These are phyloP conservation scores for Collariella sp. DNA, from an alignment of 495 filamentous ascomycete species.

Conservation along the genomic window DNA sequence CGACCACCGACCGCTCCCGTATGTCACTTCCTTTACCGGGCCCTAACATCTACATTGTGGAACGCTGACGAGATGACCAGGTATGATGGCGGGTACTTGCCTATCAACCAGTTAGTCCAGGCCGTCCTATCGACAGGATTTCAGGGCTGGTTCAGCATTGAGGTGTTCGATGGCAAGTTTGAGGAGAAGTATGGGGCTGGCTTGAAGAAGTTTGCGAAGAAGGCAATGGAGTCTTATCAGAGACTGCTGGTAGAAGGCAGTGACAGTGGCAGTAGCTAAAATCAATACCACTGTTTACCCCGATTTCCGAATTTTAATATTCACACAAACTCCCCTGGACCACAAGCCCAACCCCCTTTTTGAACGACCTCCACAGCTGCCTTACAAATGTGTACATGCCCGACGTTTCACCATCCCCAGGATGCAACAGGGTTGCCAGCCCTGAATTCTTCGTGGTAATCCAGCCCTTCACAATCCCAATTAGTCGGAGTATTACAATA, in stretches of 20 bases:
- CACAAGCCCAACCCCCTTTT: too few relatives aligned
- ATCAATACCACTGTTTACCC: too few relatives aligned
- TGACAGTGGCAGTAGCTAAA: background rate
- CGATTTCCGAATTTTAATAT: too few relatives aligned
- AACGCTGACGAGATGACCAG: background rate
- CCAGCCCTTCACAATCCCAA: background rate
- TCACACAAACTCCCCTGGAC: too few relatives aligned
- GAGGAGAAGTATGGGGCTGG: conserved; percentile 46
- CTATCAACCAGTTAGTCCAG: conserved; percentile 53
- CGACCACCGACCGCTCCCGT: conserved; percentile 58
- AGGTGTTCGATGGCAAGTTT: conserved; percentile 64
- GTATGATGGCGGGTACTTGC: conserved; percentile 65
- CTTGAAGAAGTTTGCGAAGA: conserved; percentile 48
- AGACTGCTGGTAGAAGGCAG: conserved; percentile 33
- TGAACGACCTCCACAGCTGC: too few relatives aligned
- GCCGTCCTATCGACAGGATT: conserved; percentile 67
- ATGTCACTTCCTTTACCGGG: background rate
- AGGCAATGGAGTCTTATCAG: conserved; percentile 50
- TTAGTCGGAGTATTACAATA: background rate
- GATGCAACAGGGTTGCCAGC: too few relatives aligned
- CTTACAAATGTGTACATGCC: too few relatives aligned
- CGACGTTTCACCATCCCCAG: too few relatives aligned
- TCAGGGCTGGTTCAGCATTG: conserved; percentile 62
- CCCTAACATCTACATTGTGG: background rate
- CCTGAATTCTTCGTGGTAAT: too few relatives aligned